These are phyloP conservation scores for Phytophthora pini DNA, from an alignment of 352 stramenopile species.

Conservation along the genomic window DNA sequence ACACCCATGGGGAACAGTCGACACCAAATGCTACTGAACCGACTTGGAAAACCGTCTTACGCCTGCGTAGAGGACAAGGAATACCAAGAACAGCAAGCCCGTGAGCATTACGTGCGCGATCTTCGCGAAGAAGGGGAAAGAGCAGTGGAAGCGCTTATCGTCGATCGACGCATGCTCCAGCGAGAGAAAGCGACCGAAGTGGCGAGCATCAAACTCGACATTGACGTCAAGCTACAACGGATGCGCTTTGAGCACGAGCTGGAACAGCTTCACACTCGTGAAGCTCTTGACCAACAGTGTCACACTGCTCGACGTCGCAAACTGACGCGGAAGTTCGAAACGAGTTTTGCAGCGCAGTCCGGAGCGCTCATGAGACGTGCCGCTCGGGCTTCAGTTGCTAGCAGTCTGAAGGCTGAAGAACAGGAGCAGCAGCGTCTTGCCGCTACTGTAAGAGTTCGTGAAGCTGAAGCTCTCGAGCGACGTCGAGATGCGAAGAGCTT, in stretches of 20 bases:
- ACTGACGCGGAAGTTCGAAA: conserved; percentile 62
- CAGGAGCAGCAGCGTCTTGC: conserved; percentile 40
- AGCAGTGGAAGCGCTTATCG: conserved; percentile 66
- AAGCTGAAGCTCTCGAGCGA: conserved; percentile 43
- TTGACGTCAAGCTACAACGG: conserved; percentile 75
- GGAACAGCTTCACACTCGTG: conserved; percentile 47
- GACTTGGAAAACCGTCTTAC: conserved; percentile 47
- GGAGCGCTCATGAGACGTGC: conserved; percentile 73
- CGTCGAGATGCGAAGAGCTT: conserved; percentile 74
- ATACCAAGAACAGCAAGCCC: conserved; percentile 45
- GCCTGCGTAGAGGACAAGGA: conserved; percentile 47
- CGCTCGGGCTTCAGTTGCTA: conserved; percentile 51
- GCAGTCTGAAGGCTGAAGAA: conserved; percentile 38
- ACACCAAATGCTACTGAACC: conserved; percentile 62
- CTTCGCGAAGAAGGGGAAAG: conserved; percentile 68
- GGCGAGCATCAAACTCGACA: conserved; percentile 65
- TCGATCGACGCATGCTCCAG: conserved; percentile 73
- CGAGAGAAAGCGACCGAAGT: conserved; percentile 62
- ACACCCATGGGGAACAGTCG: conserved; percentile 47
- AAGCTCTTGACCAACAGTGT: conserved; percentile 58
- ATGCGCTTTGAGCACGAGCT: conserved; percentile 65
- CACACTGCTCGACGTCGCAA: conserved; percentile 44
- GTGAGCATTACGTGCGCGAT: conserved; percentile 60
- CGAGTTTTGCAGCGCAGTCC: conserved; percentile 58
- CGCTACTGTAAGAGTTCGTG: conserved; percentile 32